These are phyloP conservation scores for Tetrahymena thermophila DNA, from an alignment of 73 alveolate species.

Conservation along the genomic window DNA sequence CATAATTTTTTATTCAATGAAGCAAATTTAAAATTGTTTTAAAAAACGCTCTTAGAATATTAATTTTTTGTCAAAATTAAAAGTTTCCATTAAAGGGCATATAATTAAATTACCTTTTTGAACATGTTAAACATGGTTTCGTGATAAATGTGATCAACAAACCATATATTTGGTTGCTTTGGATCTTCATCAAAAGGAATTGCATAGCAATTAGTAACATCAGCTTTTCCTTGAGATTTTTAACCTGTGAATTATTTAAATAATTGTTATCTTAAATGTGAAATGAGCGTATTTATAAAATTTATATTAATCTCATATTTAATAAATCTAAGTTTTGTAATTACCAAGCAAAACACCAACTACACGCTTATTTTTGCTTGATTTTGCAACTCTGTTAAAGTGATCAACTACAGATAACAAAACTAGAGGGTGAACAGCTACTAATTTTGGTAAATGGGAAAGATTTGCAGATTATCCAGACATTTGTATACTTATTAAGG, in stretches of 20 bases:
- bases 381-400: slow-evolving; percentile 85
- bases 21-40: too few species aligned
- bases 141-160: slow-evolving; percentile 95
- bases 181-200: slow-evolving; percentile 99
- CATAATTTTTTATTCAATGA: too few species aligned
- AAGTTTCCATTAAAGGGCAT: background rate
- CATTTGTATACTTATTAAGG: background rate
- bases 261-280: background rate
- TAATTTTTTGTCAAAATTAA: too few species aligned
- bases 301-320: background rate
- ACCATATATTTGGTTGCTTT: slow-evolving; percentile 97
- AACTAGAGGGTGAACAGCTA: slow-evolving; percentile 95
- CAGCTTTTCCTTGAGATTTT: slow-evolving; percentile 88
- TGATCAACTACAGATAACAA: slow-evolving; percentile 97
- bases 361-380: slow-evolving; percentile 94
- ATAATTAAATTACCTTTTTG: slow-evolving; percentile 67
- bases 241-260: slow-evolving; percentile 40
- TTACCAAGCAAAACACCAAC: slow-evolving; percentile 95
- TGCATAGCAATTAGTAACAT: slow-evolving; percentile 97
- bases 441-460: slow-evolving; percentile 11
- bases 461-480: background rate
- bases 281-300: background rate
- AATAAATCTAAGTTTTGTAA: background rate
- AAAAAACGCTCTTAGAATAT: too few species aligned
- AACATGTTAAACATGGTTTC: slow-evolving; percentile 97